A percentile compares a stretch with the other conserved stretches of the same genome.
These are phyloP conservation scores for Biscogniauxia mediterranea DNA, from an alignment of 2,329 filamentous ascomycete genomes.

Conservation along the genomic window DNA sequence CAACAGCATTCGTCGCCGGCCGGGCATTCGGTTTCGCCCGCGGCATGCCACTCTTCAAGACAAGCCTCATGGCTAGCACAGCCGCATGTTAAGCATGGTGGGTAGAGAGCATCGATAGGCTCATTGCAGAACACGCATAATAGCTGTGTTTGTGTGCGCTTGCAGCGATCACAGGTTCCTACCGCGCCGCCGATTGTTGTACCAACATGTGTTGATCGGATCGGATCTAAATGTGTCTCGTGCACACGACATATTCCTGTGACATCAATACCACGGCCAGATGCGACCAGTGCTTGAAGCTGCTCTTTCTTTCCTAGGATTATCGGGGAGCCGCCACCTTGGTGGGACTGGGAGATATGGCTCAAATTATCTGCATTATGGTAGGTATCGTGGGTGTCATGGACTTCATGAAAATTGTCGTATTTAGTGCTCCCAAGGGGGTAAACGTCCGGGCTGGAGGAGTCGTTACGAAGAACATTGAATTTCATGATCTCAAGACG, in stretches of 20 bases:
- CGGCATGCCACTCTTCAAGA: constrained; percentile 56
- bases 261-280: constrained; percentile 59
- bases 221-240: constrained; percentile 60
- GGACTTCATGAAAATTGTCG: constrained; percentile 29
- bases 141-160: constrained; percentile 54
- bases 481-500: constrained; percentile 69
- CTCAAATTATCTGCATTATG: constrained; percentile 35
- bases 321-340: constrained; percentile 48
- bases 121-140: constrained; percentile 63
- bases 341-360: constrained; percentile 34
- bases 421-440: constrained; percentile 23
- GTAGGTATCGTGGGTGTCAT: constrained; percentile 33
- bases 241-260: constrained; percentile 62
- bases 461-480: constrained; percentile 57
- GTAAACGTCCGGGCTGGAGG: constrained; percentile 25
- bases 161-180: constrained; percentile 48
- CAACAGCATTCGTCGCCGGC: constrained; percentile 66
- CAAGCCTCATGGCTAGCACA: constrained; percentile 61
- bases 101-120: constrained; percentile 58
- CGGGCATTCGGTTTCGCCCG: constrained; percentile 56
- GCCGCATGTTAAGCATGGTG: constrained; percentile 61
- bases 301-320: constrained; percentile 57
- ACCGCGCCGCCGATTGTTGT: constrained; percentile 39
- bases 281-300: constrained; percentile 48
- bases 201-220: constrained; percentile 51